Percentiles rank a stretch among this genome's conserved stretches.
phyloP scores from a whole-genome alignment of 768 basidiomycete species.

The Albatrellus ellisii region DNA sequence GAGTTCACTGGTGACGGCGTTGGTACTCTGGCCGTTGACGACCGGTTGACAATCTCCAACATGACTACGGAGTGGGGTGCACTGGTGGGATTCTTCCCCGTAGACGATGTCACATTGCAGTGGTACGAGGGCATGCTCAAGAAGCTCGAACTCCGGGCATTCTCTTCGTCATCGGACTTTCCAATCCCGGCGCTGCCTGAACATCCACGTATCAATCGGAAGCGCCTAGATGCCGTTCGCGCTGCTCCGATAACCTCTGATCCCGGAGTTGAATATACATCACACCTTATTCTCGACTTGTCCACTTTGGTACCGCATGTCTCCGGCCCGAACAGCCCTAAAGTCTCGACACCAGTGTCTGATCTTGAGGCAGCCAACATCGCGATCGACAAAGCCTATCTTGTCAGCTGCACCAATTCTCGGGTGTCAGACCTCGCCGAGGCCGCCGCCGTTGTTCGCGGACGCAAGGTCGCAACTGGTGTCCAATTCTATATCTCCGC shows the following conservation, averaged over 20 bases:
- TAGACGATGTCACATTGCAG: conserved; percentile 63
- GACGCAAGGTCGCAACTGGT: conserved; percentile 65
- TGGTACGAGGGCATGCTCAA: conserved; percentile 77
- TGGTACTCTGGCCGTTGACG: conserved; percentile 66
- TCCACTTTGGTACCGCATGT: conserved; percentile 91
- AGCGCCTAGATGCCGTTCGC: conserved; percentile 54
- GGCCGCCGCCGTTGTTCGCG: conserved; percentile 81
- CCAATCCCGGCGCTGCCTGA: conserved; percentile 59
- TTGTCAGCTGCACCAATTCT: conserved; percentile 96
- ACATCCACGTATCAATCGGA: conserved; percentile 78
- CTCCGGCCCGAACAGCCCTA: conserved; percentile 96
- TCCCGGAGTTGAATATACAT: conserved; percentile 63
- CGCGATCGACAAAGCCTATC: conserved; percentile 91
- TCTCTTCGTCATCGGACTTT: conserved; percentile 32
- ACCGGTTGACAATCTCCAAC: conserved; percentile 93
- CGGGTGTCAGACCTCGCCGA: conserved; percentile 89
- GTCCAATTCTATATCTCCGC: conserved; percentile 98
- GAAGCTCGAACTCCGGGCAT: conserved; percentile 67
- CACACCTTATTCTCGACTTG: conserved; percentile 84
- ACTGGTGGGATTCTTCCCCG: conserved; percentile 88
- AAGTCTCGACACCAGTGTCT: conserved; percentile 88
- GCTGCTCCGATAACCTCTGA: conserved; percentile 51
- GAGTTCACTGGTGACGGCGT: conserved; percentile 93
- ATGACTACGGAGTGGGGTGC: conserved; percentile 99
- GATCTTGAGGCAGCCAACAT: conserved; percentile 62